Base-by-base conservation (phyloP, 768 basidiomycete genomes). In the Mycena vulgaris region DNA sequence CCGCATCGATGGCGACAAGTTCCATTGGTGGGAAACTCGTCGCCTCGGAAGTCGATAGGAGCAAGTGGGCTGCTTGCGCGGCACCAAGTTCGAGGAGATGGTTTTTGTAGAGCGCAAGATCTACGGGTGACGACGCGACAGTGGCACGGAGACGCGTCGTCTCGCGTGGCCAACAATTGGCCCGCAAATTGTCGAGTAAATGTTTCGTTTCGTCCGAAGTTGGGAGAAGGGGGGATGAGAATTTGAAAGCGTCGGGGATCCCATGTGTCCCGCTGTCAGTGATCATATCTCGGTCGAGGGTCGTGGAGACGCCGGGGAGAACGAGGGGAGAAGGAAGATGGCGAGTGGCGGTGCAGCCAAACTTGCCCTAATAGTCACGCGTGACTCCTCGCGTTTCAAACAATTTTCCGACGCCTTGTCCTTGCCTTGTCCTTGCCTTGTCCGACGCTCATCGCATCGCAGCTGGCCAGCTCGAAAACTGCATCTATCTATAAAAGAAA, bases 111-210 rank as follows among this genome's bases (percentile, higher is more conserved):
- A 48, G 33, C 21, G 33, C 40, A 21, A 65, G 45, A 6, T 65
- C 53, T 21, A 40, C 16, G 14, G 63, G 31, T 2, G 63, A 40
- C 3, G 53, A 47, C 14, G 42, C n/a, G n/a, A 57, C 55, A 33
- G 25, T 47, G 17, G 55, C 33, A 35, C 55, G 63, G 30, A 65
- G 55, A 35, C 55, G 63, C 55, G 63, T 57, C 55, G 63, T 47
- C 63, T 65, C 63, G 31, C 63, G 63, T 7, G 31, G n/a, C 17
- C 47, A 7, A 40, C 14, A 35, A 37, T 65, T 65, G 8, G 33
- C 55, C 8, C 63, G 63, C 33, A 65, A 48, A 65, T 27, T 35
- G 55, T 56, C 52, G 8, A 31, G 63, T 23, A 49, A 27, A 25
- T 21, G 31, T 10, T 56, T 48, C 21, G 33, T 27, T 23, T 56